phyloP scores from a whole-genome alignment of 2,329 filamentous ascomycete species.

The Piedraia hortae region DNA sequence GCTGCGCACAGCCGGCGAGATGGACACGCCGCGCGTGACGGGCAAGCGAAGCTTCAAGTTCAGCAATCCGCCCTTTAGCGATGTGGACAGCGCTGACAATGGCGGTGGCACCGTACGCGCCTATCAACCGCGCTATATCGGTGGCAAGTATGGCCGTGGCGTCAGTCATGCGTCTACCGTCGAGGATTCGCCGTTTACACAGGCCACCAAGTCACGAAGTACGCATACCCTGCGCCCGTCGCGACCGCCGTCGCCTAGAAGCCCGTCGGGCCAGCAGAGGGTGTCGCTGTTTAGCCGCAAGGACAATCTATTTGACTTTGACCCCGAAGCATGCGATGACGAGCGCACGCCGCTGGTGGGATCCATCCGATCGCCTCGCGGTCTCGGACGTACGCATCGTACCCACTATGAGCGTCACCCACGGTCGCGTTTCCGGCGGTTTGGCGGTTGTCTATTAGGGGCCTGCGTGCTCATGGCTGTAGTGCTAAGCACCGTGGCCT shows the following conservation, averaged over 20 bases:
- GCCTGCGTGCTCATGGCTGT: slow-evolving; percentile 56
- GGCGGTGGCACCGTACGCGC: slow-evolving; percentile 18
- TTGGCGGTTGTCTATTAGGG: slow-evolving; percentile 70
- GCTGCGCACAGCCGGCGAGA: slow-evolving; percentile 35
- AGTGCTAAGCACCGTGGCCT: slow-evolving; percentile 59
- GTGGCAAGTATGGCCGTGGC: slow-evolving; percentile 41
- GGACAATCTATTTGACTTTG: slow-evolving; percentile 43
- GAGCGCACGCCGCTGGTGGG: slow-evolving; percentile 62
- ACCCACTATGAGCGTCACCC: slow-evolving; percentile 14
- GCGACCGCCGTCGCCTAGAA: slow-evolving; percentile 31
- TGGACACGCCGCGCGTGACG: slow-evolving; percentile 36
- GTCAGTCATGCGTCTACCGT: slow-evolving; percentile 47
- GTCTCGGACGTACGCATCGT: slow-evolving; percentile 21
- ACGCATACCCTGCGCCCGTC: slow-evolving; percentile 31
- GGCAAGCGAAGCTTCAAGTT: slow-evolving; percentile 95
- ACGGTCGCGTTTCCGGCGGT: slow-evolving; percentile 23
- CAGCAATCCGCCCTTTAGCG: slow-evolving; percentile 47
- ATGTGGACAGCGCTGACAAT: slow-evolving; percentile 21
- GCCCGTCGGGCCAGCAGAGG: slow-evolving; percentile 16
- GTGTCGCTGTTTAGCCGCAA: slow-evolving; percentile 19
- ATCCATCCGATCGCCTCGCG: slow-evolving; percentile 31
- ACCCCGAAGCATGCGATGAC: slow-evolving; percentile 51
- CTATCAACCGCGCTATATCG: slow-evolving; percentile 55
- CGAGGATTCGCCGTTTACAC: slow-evolving; percentile 51
- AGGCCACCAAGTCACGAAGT: slow-evolving; percentile 35